A percentile compares a stretch with the other conserved stretches of the same genome.
These are phyloP conservation scores for Chrysochromulina parva DNA, from an alignment of 78 protist genomes.

Conservation along the genomic window DNA sequence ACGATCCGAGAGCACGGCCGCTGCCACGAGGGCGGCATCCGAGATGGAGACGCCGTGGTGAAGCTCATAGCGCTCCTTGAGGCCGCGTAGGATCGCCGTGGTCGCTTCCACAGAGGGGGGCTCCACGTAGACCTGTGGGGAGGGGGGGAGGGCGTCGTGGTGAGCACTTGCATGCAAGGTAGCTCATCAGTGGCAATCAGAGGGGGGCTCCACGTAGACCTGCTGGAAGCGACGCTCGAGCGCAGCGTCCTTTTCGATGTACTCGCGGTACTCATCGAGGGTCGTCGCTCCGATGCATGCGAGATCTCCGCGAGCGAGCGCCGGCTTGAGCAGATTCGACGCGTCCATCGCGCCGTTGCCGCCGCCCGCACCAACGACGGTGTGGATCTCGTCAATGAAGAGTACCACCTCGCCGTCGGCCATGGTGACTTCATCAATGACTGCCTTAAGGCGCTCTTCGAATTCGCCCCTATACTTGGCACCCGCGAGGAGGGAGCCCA, in stretches of 20 bases:
- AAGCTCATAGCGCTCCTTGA: constrained; percentile 51
- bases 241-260: constrained; percentile 75
- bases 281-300: constrained; percentile 76
- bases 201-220: constrained; percentile 53
- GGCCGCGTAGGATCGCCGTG: constrained; percentile 63
- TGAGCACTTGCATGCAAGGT: no score
- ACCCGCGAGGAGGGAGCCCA: constrained; percentile 96
- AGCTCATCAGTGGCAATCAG: not conserved
- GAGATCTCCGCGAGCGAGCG: constrained; percentile 73
- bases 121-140: not conserved
- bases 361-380: constrained; percentile 62
- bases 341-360: constrained; percentile 72
- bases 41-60: constrained; percentile 66
- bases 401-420: constrained; percentile 51
- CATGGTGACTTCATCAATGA: constrained; percentile 40
- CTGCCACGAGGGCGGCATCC: constrained; percentile 83
- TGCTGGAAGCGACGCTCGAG: constrained; percentile 79
- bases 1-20: constrained; percentile 59
- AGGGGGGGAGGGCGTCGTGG: not conserved
- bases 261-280: constrained; percentile 64
- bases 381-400: constrained; percentile 80
- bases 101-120: constrained; percentile 75
- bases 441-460: constrained; percentile 67
- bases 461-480: constrained; percentile 85
- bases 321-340: constrained; percentile 70